Base-by-base conservation (phyloP, 306 rosid species). In the Acacia acuminata region DNA sequence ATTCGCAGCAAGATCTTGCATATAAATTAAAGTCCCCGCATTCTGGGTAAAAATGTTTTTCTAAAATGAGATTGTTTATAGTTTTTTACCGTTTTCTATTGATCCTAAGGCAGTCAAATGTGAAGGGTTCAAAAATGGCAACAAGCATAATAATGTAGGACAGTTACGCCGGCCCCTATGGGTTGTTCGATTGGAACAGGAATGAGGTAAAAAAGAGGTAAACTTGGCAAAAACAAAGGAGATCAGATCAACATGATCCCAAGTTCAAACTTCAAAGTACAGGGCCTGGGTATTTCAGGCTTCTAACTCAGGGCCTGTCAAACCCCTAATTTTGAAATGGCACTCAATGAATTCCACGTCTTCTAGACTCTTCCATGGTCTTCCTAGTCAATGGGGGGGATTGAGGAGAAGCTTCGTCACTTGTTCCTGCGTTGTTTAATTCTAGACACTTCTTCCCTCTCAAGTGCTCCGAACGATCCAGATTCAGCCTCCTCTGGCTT, bases 301-400 rank as follows among this genome's bases (percentile, higher is more conserved):
- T 27, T 63, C 20, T 5, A 4, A 42, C 36, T 27, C 10, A 13
- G 38, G 70, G 42, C 70, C n/a, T 30, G 68, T 64, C 9, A 30
- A 13, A 64, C 40, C 40, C 69, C 69, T 30, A 12, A 25, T 56
- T 56, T 56, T n/a, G 64, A 14, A 38, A 38, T 38, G 42, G 8
- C 5, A 56, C 11, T 22, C 22, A 55, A 20, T 2, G 32, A 60
- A 67, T 67, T 67, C 48, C 3, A 13, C 0, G 11, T 11, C 19
- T 70, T 70, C 75, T 70, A 70, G 75, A 70, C 3, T 42, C 53
- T 70, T 68, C 73, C 50, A 9, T 10, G 73, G 30, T 66, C 27
- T 68, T 42, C 67, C 67, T 0, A 25, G 67, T 69, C 50, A 69
- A 69, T 5, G 30, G 27, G 27, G 27, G 17, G 17, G 17, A 1